Conservation (phyloP, 768 basidiomycete genomes). For the Termitomyces sp. region DNA sequence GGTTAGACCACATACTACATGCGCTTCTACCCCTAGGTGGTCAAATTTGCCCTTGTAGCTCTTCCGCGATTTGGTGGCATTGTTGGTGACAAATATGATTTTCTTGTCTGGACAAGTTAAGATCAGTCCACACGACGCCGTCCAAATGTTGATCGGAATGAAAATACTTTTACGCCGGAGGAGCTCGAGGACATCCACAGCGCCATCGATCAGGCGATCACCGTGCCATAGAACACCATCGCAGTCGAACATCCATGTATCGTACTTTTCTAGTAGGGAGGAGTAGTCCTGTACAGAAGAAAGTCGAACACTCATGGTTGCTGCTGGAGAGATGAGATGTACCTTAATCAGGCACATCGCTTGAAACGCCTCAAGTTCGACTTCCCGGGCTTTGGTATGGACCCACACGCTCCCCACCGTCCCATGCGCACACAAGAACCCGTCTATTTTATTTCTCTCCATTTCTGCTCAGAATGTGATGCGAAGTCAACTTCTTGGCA, state of each 20-base stretch:
- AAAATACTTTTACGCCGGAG: slow-evolving; percentile 67
- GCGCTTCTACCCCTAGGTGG: slow-evolving; percentile 78
- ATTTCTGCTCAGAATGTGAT: not conserved
- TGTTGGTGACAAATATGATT: slow-evolving; percentile 94
- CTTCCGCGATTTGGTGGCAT: slow-evolving; percentile 88
- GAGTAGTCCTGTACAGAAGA: slow-evolving; percentile 44
- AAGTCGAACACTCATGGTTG: slow-evolving; percentile 33
- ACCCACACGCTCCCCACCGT: not conserved
- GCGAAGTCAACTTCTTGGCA: not conserved
- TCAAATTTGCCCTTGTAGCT: slow-evolving; percentile 92
- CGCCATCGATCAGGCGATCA: slow-evolving; percentile 75
- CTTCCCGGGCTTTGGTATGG: not conserved
- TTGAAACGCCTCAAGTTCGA: not conserved
- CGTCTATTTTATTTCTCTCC: not conserved
- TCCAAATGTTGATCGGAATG: slow-evolving; percentile 1
- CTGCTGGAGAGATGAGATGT: not conserved
- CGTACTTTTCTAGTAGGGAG: slow-evolving; percentile 59
- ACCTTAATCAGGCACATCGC: not conserved
- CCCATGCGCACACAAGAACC: not conserved
- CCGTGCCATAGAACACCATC: slow-evolving; percentile 95
- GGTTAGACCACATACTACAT: slow-evolving; percentile 56
- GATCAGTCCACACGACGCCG: slow-evolving; percentile 5
- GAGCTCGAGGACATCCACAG: slow-evolving; percentile 66
- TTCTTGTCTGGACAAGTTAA: slow-evolving; percentile 58
- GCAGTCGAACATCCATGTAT: slow-evolving; percentile 96